Conservation (phyloP, 1,284 basidiomycete species). For the Rhodotorula sp. region DNA sequence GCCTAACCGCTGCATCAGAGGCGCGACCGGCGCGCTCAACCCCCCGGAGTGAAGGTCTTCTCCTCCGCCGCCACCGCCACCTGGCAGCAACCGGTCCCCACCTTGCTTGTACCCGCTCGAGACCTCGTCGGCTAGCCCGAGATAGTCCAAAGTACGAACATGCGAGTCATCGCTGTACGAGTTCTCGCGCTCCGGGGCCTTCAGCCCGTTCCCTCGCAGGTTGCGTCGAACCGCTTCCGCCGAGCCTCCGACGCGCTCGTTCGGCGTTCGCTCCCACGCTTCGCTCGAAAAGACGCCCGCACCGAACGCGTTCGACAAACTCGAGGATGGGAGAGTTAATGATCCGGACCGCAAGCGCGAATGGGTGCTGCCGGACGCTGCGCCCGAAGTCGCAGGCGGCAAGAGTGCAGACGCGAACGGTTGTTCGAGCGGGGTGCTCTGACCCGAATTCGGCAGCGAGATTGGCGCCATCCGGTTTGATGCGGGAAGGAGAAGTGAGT, state of each 20-base stretch:
- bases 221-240: neutral
- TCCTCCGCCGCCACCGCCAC: neutral
- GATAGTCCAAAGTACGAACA: constrained; percentile 89
- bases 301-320: constrained; percentile 81
- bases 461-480: neutral
- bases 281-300: constrained; percentile 54
- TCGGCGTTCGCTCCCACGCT: constrained; percentile 32
- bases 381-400: neutral
- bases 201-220: constrained; percentile 14
- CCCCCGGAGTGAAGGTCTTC: neutral
- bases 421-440: constrained; percentile 25
- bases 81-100: neutral
- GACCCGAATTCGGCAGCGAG: constrained; percentile 28
- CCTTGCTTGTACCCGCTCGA: neutral
- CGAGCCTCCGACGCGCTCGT: neutral
- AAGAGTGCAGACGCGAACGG: constrained; percentile 21
- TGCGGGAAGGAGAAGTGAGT: constrained; percentile 15
- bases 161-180: constrained; percentile 71
- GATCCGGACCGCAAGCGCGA: constrained; percentile 78
- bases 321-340: constrained; percentile 67
- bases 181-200: constrained; percentile 29
- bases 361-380: neutral
- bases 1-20: constrained; percentile 27
- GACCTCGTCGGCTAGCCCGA: constrained; percentile 73
- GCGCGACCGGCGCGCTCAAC: constrained; percentile 7